Conservation (phyloP, 1,284 basidiomycete species). For the Acaromyces ingoldii region DNA sequence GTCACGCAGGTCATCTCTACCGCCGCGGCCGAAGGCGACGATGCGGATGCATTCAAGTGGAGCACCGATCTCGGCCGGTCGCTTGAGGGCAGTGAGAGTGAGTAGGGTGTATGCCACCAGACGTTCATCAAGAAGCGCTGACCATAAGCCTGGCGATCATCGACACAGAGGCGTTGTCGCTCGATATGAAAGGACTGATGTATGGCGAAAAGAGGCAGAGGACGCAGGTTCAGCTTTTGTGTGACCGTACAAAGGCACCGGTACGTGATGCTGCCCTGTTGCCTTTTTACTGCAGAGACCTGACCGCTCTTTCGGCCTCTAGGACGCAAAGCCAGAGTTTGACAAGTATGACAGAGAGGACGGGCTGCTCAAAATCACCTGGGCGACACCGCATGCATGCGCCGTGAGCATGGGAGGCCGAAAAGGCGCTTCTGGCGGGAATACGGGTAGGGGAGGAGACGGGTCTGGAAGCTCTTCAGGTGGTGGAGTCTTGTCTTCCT, state of each 20-base stretch:
- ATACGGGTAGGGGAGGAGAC: neutral
- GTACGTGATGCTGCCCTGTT: too few relatives aligned
- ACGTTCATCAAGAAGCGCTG: too few relatives aligned
- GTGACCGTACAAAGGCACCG: too few relatives aligned
- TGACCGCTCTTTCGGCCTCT: neutral
- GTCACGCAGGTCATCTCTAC: slow-evolving; percentile 5
- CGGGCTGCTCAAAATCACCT: neutral
- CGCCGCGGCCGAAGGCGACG: neutral
- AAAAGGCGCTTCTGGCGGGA: neutral
- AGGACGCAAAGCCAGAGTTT: neutral
- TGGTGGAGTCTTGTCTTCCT: neutral
- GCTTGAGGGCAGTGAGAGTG: neutral
- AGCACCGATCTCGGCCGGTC: neutral
- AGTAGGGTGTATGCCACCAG: too few relatives aligned
- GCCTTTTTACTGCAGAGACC: too few relatives aligned
- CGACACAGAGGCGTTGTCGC: neutral
- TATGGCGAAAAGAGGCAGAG: slow-evolving; percentile 3
- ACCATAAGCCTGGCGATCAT: too few relatives aligned
- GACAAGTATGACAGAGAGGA: slow-evolving; percentile 2
- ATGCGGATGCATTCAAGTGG: too few relatives aligned
- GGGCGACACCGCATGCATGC: slow-evolving; percentile 3
- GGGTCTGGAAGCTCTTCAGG: neutral
- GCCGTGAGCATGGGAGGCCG: neutral
- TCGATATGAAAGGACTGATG: neutral
- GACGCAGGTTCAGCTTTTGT: slow-evolving; percentile 2